Evolutionary conservation across 2,329 filamentous ascomycete genomes (phyloP), one percentile per base, ranked within the genome.

Genomic region (Colletotrichum sansevieriae): DNA sequence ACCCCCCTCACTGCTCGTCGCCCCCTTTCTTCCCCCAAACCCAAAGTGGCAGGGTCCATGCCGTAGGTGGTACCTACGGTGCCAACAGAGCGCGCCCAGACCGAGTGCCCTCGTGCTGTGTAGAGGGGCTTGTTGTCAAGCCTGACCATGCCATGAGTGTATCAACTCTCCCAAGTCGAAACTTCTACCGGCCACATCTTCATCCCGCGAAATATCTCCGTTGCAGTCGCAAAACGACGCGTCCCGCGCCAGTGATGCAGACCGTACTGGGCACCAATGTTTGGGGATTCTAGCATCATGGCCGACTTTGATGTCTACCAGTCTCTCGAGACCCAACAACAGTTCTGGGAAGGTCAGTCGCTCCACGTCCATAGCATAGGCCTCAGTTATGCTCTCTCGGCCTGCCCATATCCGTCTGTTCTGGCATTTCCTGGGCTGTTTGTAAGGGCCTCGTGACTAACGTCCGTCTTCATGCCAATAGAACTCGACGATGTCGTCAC

Each of bases 291-390:
- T 63, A 76, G 68, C 51, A 83, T 74, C 75, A 88, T 88, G 85
- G 82, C 83, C 75, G 83, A 92, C 83, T 88, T 89, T 81, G 91
- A 94, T 80, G 87, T 87, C 76, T 87, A 86, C 75, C 87, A 88
- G 80, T 86, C 85, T 77, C 86, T 93, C 80, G 91, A 95, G 81
- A 91, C 89, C 80, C 93, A 94, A 82, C 88, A 94, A 79, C 91
- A 95, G 81, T 94, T 97, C 83, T 98, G 94, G 95, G 86, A 90
- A 81, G 92, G 95, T 97, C 73, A 73, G 80, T 77, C 61, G 74
- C 73, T 74, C 68, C 56, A 51, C 43, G 15, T 44, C 43, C 3
- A n/a, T 10, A 6, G 18, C 43, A n/a, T 20, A n/a, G 15, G 6
- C 15, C 18, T 46, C 37, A 11, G 20, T n/a, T 29, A n/a, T 55